Evolutionary conservation across 2,329 filamentous ascomycete genomes (phyloP).

Genomic region (Pestalotiopsis sp.): DNA sequence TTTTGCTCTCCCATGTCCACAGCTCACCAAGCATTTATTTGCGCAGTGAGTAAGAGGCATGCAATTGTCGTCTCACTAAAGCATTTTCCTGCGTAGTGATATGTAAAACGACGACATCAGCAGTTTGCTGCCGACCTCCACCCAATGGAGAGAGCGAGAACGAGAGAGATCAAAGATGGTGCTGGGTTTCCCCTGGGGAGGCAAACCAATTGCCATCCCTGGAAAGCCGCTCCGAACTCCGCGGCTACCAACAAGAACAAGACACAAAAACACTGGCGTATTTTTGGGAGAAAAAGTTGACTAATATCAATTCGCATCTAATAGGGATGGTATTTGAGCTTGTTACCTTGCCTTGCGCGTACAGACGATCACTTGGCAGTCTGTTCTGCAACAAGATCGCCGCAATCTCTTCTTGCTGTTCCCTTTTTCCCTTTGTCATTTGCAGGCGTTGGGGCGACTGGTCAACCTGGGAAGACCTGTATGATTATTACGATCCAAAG

Average conservation of each 20-base stretch:
- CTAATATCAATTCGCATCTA: constrained; percentile 21
- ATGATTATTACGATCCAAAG: neutral
- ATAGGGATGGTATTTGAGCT: constrained; percentile 25
- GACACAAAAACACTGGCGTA: neutral
- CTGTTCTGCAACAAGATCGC: neutral
- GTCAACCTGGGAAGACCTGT: neutral
- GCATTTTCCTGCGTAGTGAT: constrained; percentile 11
- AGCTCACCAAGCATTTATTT: constrained; percentile 13
- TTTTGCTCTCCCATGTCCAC: constrained; percentile 11
- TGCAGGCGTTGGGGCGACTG: neutral
- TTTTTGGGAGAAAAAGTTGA: constrained; percentile 9
- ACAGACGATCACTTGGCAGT: neutral
- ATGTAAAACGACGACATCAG: constrained; percentile 12
- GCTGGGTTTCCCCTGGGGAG: neutral
- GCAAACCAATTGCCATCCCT: neutral
- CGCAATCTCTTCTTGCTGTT: neutral
- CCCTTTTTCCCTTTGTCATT: neutral
- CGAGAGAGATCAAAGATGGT: neutral
- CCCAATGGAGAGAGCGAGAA: neutral
- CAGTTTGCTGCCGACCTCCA: neutral
- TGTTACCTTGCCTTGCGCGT: neutral
- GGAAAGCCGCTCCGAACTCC: neutral
- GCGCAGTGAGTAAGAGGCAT: constrained; percentile 13
- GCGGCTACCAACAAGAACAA: neutral
- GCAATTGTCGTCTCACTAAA: constrained; percentile 10